These are phyloP conservation scores for Graphilbum fragrans DNA, from an alignment of 2,329 filamentous ascomycete species.

Conservation along the genomic window DNA sequence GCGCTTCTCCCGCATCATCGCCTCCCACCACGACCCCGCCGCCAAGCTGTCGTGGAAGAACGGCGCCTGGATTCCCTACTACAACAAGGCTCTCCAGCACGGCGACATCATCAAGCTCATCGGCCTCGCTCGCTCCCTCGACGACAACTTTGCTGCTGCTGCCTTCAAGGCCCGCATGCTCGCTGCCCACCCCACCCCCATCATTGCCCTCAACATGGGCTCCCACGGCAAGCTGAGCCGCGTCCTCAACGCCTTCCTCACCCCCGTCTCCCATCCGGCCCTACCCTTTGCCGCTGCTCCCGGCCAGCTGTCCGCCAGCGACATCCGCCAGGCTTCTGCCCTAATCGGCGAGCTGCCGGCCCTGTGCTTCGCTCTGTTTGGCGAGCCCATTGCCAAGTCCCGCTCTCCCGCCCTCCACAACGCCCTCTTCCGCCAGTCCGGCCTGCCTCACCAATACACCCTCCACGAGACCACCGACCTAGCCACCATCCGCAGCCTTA, in stretches of 20 bases:
- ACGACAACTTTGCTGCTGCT: slow-evolving; percentile 78
- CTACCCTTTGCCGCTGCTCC: slow-evolving; percentile 91
- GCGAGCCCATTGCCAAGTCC: slow-evolving; percentile 70
- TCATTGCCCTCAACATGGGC: slow-evolving; percentile 97
- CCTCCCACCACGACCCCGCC: slow-evolving; percentile 84
- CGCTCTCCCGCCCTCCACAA: slow-evolving; percentile 88
- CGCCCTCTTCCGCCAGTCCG: slow-evolving; percentile 60
- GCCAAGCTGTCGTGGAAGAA: slow-evolving; percentile 77
- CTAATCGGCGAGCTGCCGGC: slow-evolving; percentile 67
- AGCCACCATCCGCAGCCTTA: slow-evolving; percentile 47
- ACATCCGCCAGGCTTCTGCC: slow-evolving; percentile 70
- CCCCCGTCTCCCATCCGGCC: slow-evolving; percentile 79
- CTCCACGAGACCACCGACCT: slow-evolving; percentile 61
- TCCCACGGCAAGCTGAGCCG: slow-evolving; percentile 75
- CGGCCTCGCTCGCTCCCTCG: slow-evolving; percentile 60
- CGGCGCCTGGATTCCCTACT: slow-evolving; percentile 82
- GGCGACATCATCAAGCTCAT: slow-evolving; percentile 94
- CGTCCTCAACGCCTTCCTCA: slow-evolving; percentile 85
- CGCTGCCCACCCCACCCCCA: slow-evolving; percentile 60
- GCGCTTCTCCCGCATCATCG: slow-evolving; percentile 72
- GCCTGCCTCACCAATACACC: slow-evolving; percentile 75
- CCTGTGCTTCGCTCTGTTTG: slow-evolving; percentile 77
- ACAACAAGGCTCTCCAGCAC: slow-evolving; percentile 80
- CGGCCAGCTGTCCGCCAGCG: slow-evolving; percentile 79
- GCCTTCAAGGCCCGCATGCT: slow-evolving; percentile 71